phyloP scores from a whole-genome alignment of 2,329 filamentous ascomycete genomes.

The Mollisia scopiformis region DNA sequence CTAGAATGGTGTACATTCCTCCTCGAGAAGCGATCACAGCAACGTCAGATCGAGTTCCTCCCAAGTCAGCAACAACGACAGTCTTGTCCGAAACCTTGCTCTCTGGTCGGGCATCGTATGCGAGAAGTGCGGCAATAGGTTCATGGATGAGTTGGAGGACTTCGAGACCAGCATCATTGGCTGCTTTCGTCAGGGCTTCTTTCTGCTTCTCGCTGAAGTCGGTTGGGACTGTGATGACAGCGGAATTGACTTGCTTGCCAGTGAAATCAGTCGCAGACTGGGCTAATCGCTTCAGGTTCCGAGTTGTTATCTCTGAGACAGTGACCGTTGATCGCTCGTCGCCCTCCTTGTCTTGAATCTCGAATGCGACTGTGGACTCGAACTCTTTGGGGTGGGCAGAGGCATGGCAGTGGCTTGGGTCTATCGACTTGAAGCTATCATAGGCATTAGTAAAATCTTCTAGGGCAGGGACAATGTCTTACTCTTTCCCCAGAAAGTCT shows the following conservation, averaged over 20 bases:
- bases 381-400: slow-evolving; percentile 85
- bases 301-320: slow-evolving; percentile 80
- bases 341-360: slow-evolving; percentile 76
- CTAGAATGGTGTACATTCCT: slow-evolving; percentile 94
- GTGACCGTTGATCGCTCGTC: slow-evolving; percentile 68
- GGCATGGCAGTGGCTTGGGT: slow-evolving; percentile 91
- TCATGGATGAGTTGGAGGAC: slow-evolving; percentile 92
- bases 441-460: slow-evolving; percentile 24
- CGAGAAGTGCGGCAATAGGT: slow-evolving; percentile 84
- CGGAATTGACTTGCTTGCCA: slow-evolving; percentile 91
- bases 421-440: slow-evolving; percentile 85
- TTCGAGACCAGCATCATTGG: slow-evolving; percentile 81
- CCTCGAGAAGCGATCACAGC: slow-evolving; percentile 88
- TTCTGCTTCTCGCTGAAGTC: slow-evolving; percentile 91
- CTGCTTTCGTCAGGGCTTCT: slow-evolving; percentile 75
- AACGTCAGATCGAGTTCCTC: slow-evolving; percentile 90
- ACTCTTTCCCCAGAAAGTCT: slow-evolving; percentile 95
- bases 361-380: slow-evolving; percentile 76
- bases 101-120: slow-evolving; percentile 86
- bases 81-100: slow-evolving; percentile 80
- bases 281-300: slow-evolving; percentile 81
- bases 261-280: slow-evolving; percentile 88
- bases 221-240: slow-evolving; percentile 91
- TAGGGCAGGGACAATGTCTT: slow-evolving; percentile 40
- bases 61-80: slow-evolving; percentile 88